Percentiles rank a stretch among this genome's conserved stretches.
These are phyloP conservation scores for Bullera alba DNA, from an alignment of 768 basidiomycete genomes.

Conservation along the genomic window DNA sequence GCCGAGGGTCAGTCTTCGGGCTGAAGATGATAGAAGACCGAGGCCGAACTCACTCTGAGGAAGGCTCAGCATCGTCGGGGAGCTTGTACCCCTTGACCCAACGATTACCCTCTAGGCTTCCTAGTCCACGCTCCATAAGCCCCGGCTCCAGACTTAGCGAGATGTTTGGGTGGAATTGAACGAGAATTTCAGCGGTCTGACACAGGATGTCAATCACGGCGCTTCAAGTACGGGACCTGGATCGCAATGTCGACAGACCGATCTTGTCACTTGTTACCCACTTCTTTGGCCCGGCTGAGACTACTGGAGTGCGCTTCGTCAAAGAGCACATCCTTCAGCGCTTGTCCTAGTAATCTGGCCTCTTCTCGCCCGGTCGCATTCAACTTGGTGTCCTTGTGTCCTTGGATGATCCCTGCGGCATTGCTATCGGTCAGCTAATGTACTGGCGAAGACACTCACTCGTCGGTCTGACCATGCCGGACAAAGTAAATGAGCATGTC, in stretches of 20 bases:
- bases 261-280: slow-evolving; percentile 44
- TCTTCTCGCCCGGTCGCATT: slow-evolving; percentile 37
- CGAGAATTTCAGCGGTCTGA: slow-evolving; percentile 28
- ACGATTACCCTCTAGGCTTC: slow-evolving; percentile 21
- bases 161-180: slow-evolving; percentile 13
- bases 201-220: background rate
- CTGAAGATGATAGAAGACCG: too few relatives aligned
- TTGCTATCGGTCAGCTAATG: slow-evolving; percentile 16
- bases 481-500: slow-evolving; percentile 30
- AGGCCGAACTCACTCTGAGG: slow-evolving; percentile 10
- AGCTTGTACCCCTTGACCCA: slow-evolving; percentile 13
- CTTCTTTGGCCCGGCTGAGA: slow-evolving; percentile 61
- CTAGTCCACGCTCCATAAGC: slow-evolving; percentile 24
- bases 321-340: slow-evolving; percentile 52
- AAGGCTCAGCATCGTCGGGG: slow-evolving; percentile 22
- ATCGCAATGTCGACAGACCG: background rate
- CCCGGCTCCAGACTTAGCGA: slow-evolving; percentile 9
- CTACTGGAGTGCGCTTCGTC: slow-evolving; percentile 64
- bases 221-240: too few relatives aligned
- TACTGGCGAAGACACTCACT: slow-evolving; percentile 11
- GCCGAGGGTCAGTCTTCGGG: too few relatives aligned
- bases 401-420: slow-evolving; percentile 39
- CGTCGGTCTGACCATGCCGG: slow-evolving; percentile 37
- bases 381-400: slow-evolving; percentile 40
- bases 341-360: slow-evolving; percentile 20